Evolutionary conservation across 2,329 filamentous ascomycete species (phyloP), one percentile per base, ranked within the genome.

Genomic region (Pseudogymnoascus pannorum): DNA sequence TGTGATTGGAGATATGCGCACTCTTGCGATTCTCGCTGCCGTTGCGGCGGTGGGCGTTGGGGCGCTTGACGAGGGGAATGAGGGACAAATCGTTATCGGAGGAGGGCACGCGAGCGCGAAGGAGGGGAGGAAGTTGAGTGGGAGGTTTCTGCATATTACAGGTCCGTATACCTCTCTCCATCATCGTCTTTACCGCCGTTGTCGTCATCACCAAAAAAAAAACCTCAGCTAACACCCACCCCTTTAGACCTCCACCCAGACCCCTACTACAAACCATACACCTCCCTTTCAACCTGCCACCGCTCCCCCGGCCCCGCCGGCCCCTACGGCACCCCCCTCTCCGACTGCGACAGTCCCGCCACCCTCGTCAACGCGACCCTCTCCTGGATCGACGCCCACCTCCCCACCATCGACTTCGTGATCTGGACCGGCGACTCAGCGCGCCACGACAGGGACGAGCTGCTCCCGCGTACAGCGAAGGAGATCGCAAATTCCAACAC

Each of bases 341-440:
- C 89, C 7, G 89, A 91, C 63, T 99, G 94, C 79, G 94, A 99
- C 76, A 84, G 90, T 2, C 93, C 94, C 0, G 75, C 87, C 63
- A 78, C 87, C 0, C 84, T 99, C 16, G 79, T 96, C 64, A 89
- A 97, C 73, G 88, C 90, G 68, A 97, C 93, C 0, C 91, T 97
- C 71, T 81, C 87, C 69, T 99, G 93, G 93, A 88, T 99, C 59
- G 79, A 85, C 48, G 81, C 86, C 44, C 87, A 96, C 69, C 71
- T 96, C 62, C 87, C 83, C 71, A 88, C 92, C 71, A 82, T 97
- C 65, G 92, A 97, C 73, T 97, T 97, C 72, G 87, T 96, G 58
- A 78, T 96, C 57, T 96, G 92, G 92, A 96, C 92, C 1, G 92
- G 92, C 66, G 92, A 97, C 74, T 93, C 88, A 31, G 91, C 89